phyloP scores from a whole-genome alignment of 176 grass and related monocot species.

The Raddia distichophylla region DNA sequence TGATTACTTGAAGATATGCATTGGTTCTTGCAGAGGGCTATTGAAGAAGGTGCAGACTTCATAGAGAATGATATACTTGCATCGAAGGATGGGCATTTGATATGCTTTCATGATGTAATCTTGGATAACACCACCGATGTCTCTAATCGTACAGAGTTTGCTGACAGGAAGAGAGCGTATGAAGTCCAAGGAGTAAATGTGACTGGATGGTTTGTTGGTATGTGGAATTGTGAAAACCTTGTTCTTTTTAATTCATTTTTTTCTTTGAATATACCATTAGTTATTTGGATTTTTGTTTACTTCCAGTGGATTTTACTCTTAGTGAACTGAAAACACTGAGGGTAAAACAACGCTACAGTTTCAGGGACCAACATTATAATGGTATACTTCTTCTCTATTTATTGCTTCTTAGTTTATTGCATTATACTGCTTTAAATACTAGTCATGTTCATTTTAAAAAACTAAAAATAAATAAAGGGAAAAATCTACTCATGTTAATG shows the following conservation, averaged over 20 bases:
- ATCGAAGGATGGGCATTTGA: slow-evolving; percentile 65
- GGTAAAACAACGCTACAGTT: slow-evolving; percentile 63
- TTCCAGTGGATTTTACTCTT: slow-evolving; percentile 80
- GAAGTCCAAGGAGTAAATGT: slow-evolving; percentile 62
- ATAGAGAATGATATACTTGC: slow-evolving; percentile 85
- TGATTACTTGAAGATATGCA: not conserved
- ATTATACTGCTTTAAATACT: not conserved
- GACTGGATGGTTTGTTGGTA: slow-evolving; percentile 72
- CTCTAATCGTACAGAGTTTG: slow-evolving; percentile 48
- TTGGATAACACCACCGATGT: slow-evolving; percentile 64
- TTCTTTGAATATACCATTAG: not conserved
- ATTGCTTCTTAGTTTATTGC: not conserved
- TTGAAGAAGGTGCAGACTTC: slow-evolving; percentile 85
- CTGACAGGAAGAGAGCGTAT: slow-evolving; percentile 69
- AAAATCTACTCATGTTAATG: too few relatives aligned
- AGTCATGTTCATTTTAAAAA: too few relatives aligned
- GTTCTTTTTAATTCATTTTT: not conserved
- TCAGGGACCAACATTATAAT: slow-evolving; percentile 79
- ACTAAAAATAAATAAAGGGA: too few relatives aligned
- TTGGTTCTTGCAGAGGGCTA: slow-evolving; percentile 63
- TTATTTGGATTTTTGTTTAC: slow-evolving; percentile 23
- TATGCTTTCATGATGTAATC: slow-evolving; percentile 81
- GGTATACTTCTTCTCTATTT: slow-evolving; percentile 37
- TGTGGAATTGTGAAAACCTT: slow-evolving; percentile 3
- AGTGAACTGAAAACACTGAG: slow-evolving; percentile 70